A percentile compares a stretch with the other conserved stretches of the same genome.
Conservation (phyloP, 352 stramenopile genomes). For the Pythium monospermum region DNA sequence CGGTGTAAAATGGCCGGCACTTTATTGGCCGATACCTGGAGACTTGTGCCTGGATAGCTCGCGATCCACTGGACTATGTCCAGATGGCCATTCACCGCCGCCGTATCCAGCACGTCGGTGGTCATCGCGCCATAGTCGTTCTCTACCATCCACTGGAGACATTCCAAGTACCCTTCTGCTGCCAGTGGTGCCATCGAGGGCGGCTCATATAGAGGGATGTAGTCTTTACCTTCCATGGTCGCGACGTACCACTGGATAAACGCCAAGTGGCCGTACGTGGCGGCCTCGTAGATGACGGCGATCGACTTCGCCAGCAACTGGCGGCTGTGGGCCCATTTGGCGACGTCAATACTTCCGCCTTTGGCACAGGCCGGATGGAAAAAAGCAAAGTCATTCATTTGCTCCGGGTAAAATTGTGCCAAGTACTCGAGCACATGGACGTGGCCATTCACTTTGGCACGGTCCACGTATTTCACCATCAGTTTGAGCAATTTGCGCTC, state of each 20-base stretch:
- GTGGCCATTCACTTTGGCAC: not conserved
- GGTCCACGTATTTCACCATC: not conserved
- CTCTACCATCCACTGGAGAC: constrained; percentile 38
- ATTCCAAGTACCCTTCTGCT: constrained; percentile 23
- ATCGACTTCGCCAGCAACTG: not conserved
- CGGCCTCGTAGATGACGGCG: not conserved
- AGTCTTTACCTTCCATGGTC: too few species aligned
- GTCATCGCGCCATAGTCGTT: constrained; percentile 15
- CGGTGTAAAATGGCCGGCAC: too few species aligned
- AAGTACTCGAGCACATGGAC: constrained; percentile 6
- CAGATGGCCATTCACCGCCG: constrained; percentile 30
- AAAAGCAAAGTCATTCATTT: not conserved
- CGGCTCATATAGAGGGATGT: too few species aligned
- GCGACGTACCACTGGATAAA: constrained; percentile 8
- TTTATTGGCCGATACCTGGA: too few species aligned
- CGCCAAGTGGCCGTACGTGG: not conserved
- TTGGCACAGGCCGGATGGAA: not conserved
- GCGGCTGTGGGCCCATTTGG: constrained; percentile 2
- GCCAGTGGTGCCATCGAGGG: not conserved
- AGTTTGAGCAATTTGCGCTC: not conserved
- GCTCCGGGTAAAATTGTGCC: not conserved
- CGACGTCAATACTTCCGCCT: constrained; percentile 1
- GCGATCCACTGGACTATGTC: constrained; percentile 36
- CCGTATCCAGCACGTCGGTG: constrained; percentile 30
- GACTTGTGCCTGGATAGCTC: constrained; percentile 24